Percentiles rank a stretch among this genome's conserved stretches.
These are phyloP conservation scores for Acanthamoeba pearcei DNA, from an alignment of 208 protist genomes.

Conservation along the genomic window DNA sequence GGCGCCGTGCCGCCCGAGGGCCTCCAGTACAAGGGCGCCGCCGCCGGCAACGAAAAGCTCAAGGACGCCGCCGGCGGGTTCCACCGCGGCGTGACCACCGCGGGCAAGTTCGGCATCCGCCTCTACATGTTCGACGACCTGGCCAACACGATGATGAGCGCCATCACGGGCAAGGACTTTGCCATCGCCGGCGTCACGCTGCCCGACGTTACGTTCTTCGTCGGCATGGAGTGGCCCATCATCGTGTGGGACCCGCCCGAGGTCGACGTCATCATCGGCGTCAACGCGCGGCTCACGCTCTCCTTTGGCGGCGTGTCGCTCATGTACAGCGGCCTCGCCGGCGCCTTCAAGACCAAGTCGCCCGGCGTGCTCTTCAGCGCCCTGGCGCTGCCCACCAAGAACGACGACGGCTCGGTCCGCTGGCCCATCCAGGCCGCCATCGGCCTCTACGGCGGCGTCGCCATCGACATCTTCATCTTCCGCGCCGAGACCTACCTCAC, in stretches of 20 bases:
- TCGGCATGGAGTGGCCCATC: conserved; percentile 55
- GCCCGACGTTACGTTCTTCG: conserved; percentile 23
- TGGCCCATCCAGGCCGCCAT: conserved; percentile 35
- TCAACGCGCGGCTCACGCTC: conserved; percentile 14
- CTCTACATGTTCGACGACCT: conserved; percentile 62
- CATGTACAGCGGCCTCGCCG: conserved; percentile 57
- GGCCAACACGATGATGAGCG: conserved; percentile 21
- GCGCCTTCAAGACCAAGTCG: conserved; percentile 8
- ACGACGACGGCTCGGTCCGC: conserved; percentile 64
- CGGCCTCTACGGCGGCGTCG: conserved; percentile 40
- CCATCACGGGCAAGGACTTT: conserved; percentile 49
- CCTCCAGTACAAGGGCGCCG: conserved; percentile 34
- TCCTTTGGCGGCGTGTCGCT: conserved; percentile 52
- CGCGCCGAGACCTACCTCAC: conserved; percentile 7
- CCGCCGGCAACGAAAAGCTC: not conserved
- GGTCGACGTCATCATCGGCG: conserved; percentile 32
- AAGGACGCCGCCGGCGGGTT: not conserved
- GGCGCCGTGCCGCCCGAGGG: conserved; percentile 35
- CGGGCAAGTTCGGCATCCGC: conserved; percentile 42
- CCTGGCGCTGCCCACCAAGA: conserved; percentile 34
- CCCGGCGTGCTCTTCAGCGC: conserved; percentile 46
- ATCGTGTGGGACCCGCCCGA: conserved; percentile 21
- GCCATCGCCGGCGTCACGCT: conserved; percentile 62
- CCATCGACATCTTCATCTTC: conserved; percentile 74
- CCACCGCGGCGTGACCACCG: not conserved